Conservation (phyloP, 192 early-diverging fungal species). For the Entrophospora sp. region DNA sequence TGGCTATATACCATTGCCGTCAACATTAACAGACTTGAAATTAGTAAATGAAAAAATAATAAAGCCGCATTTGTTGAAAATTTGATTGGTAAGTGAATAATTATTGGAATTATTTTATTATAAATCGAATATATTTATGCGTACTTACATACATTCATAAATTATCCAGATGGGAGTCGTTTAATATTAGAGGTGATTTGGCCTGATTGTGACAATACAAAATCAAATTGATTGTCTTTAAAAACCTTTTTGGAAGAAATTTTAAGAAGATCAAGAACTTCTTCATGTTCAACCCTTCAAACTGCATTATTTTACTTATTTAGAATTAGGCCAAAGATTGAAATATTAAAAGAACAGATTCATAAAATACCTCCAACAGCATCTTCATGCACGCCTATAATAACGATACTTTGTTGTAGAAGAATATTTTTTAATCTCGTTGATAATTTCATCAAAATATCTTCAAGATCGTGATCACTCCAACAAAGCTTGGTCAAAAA, state of each 20-base stretch:
- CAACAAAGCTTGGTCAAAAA: conserved; percentile 83
- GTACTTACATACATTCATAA: neutral
- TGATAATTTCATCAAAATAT: conserved; percentile 85
- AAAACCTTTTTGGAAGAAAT: conserved; percentile 74
- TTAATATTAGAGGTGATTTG: conserved; percentile 49
- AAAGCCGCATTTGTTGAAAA: neutral
- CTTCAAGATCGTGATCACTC: conserved; percentile 76
- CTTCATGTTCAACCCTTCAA: conserved; percentile 72
- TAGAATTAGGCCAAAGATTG: conserved; percentile 26
- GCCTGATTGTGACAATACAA: conserved; percentile 19
- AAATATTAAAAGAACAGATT: neutral
- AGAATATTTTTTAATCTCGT: conserved; percentile 74
- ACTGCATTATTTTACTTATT: conserved; percentile 67
- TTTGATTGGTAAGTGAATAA: neutral
- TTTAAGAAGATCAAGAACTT: conserved; percentile 62
- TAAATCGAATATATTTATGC: neutral
- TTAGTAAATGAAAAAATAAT: too few relatives aligned
- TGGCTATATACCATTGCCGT: too few relatives aligned
- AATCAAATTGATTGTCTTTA: conserved; percentile 42
- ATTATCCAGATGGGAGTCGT: conserved; percentile 38
- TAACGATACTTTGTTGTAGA: too few relatives aligned
- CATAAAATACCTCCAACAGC: neutral
- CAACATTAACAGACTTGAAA: too few relatives aligned
- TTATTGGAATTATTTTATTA: neutral
- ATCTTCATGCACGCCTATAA: too few relatives aligned